These are phyloP conservation scores for Lasiosphaeria miniovina DNA, from an alignment of 495 filamentous ascomycete genomes.

Conservation along the genomic window DNA sequence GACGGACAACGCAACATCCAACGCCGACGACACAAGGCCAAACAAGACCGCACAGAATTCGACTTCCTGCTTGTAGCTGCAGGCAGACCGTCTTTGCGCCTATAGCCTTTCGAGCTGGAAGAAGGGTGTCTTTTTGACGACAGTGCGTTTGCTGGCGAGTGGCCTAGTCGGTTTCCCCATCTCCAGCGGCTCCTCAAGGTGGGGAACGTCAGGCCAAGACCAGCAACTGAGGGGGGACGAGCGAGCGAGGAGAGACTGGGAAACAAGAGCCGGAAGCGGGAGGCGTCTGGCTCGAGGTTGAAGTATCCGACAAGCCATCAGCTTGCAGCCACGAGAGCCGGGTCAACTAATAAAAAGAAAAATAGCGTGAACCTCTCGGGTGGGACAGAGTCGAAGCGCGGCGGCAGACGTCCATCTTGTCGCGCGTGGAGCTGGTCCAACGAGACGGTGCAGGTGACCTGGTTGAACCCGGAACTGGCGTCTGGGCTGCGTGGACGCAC, in stretches of 20 bases:
- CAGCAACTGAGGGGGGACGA: slow-evolving; percentile 3
- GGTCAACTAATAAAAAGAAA: slow-evolving; percentile 1
- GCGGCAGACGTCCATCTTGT: background rate
- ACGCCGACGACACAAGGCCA: no score
- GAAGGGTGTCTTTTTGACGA: background rate
- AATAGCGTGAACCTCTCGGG: background rate
- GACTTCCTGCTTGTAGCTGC: no score
- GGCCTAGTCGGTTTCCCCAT: background rate
- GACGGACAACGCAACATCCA: no score
- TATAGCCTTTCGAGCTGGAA: no score
- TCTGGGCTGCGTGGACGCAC: slow-evolving; percentile 22
- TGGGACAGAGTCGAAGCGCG: background rate
- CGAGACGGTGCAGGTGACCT: slow-evolving; percentile 7
- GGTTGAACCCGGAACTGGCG: slow-evolving; percentile 18
- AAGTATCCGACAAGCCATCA: slow-evolving; percentile 14
- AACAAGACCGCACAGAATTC: no score
- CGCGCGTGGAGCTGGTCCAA: background rate
- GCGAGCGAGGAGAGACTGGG: slow-evolving; percentile 6
- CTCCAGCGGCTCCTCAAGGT: slow-evolving; percentile 2
- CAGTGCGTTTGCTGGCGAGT: background rate
- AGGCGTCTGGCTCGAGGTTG: slow-evolving; percentile 10
- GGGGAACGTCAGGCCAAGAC: slow-evolving; percentile 7
- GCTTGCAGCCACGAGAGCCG: background rate
- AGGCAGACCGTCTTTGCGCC: no score
- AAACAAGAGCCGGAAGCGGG: slow-evolving; percentile 1